A percentile compares a stretch with the other conserved stretches of the same genome.
Conservation (phyloP, 1,139 yeast genomes). For the Taphrina deformans region DNA sequence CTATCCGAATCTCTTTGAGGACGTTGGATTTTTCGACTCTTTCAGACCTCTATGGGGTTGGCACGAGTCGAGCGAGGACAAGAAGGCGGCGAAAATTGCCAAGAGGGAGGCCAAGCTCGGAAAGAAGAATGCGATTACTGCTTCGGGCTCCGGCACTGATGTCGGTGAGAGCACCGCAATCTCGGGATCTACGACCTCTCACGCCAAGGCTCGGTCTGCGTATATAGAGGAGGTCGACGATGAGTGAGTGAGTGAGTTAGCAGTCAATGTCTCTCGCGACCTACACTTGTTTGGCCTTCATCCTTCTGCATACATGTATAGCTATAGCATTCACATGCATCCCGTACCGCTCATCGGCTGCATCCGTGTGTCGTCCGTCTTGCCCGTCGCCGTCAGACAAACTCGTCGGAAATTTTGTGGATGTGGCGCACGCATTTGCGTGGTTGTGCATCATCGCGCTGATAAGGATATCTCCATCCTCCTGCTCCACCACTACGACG, state of each 20-base stretch:
- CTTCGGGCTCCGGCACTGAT: not conserved
- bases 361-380: too few species aligned
- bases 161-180: constrained; percentile 2
- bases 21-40: constrained; percentile 90
- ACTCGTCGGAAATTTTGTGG: not conserved
- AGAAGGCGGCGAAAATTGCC: constrained; percentile 25
- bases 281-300: too few species aligned
- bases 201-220: constrained; percentile 14
- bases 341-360: not conserved
- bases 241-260: constrained; percentile 3
- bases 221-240: constrained; percentile 34
- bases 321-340: not conserved
- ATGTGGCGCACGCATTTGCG: not conserved
- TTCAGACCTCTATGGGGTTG: constrained; percentile 86
- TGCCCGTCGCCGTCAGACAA: too few species aligned
- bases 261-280: too few species aligned
- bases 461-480: not conserved
- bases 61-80: constrained; percentile 52
- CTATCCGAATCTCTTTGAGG: constrained; percentile 93
- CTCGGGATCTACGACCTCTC: not conserved
- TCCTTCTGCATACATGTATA: not conserved
- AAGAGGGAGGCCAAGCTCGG: constrained; percentile 14
- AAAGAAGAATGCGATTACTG: not conserved
- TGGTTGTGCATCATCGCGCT: not conserved
- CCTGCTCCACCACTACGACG: too few species aligned